Base-by-base conservation (phyloP, 768 basidiomycete species). In the Tricholoma saponaceum region DNA sequence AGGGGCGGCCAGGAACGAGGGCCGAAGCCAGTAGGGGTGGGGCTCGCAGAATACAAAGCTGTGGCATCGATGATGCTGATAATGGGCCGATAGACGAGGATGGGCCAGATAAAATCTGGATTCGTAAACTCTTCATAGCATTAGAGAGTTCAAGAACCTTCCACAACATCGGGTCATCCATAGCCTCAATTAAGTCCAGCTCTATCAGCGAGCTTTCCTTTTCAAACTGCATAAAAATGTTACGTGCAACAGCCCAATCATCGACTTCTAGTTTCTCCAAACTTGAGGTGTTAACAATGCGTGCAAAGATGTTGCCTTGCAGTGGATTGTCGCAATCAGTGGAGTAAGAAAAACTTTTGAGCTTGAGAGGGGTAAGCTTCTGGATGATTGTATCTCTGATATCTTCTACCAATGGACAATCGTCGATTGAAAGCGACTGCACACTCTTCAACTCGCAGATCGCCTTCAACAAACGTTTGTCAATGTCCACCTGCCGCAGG, bases 361-460 rank as follows among this genome's bases (percentile, higher is more conserved):
- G 58, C 9, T 22, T 10, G 23, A 62, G 35, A 2, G 56, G 52
- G 3, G 44, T 59, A n/a, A 58, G 22, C 20, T 20, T 58, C 1
- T 12, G 22, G 16, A 32, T 33, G 28, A 32, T 5, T n/a, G 20
- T 25, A 30, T 37, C 51, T 5, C 41, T 49, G 50, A 54, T 5
- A 37, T 52, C 26, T 1, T 12, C 3, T 3, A 4, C 0, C 26
- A 64, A 57, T 1, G 9, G 2, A 22, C 49, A 23, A 4, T 12
- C 0, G 1, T 22, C 5, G 5, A 64, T 6, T 18, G 10, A n/a
- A 22, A 64, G 50, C 2, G 22, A 47, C 12, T 35, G 43, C 35
- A 64, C 16, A 49, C 26, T 18, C 23, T 55, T 58, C 43, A 62
- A 5, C 30, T 51, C 57, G 28, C 60, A 49, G 3, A 65, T 55